These are phyloP conservation scores for Fusarium sp. DNA, from an alignment of 2,329 filamentous ascomycete genomes.

Conservation along the genomic window DNA sequence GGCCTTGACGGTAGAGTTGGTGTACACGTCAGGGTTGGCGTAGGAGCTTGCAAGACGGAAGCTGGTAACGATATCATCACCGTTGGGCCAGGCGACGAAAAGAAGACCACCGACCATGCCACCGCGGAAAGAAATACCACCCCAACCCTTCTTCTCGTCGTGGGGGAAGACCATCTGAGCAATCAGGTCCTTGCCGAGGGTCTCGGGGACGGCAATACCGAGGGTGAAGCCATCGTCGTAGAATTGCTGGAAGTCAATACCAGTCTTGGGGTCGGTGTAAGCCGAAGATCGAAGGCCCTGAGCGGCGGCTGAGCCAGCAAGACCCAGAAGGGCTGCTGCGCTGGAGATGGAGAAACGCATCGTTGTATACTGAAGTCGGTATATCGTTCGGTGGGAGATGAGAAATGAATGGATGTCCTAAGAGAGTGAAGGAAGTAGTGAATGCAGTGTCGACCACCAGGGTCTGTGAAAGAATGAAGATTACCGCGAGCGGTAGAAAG, in stretches of 20 bases:
- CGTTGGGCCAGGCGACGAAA: conserved; percentile 64
- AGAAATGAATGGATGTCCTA: conserved; percentile 11
- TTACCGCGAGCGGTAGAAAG: conserved; percentile 32
- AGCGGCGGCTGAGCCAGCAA: conserved; percentile 38
- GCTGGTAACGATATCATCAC: conserved; percentile 54
- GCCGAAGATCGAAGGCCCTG: conserved; percentile 39
- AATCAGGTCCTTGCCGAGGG: conserved; percentile 64
- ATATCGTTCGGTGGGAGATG: background rate
- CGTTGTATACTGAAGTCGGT: background rate
- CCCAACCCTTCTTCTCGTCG: conserved; percentile 58
- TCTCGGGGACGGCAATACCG: conserved; percentile 65
- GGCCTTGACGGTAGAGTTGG: conserved; percentile 54
- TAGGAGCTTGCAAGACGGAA: conserved; percentile 57
- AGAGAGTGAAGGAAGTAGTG: conserved; percentile 28
- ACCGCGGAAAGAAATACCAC: conserved; percentile 61
- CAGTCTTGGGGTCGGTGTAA: conserved; percentile 60
- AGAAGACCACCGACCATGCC: conserved; percentile 63
- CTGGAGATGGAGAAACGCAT: conserved; percentile 38
- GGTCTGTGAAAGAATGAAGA: conserved; percentile 35
- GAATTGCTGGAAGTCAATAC: conserved; percentile 60
- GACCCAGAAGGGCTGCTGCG: conserved; percentile 41
- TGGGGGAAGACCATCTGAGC: conserved; percentile 63
- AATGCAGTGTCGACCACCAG: conserved; percentile 39
- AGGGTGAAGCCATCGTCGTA: conserved; percentile 58
- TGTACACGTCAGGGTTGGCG: conserved; percentile 61